Evolutionary conservation across 805 yeast species (phyloP), one percentile per base, ranked within the genome.

Genomic region (Saccharomycopsis sp.): DNA sequence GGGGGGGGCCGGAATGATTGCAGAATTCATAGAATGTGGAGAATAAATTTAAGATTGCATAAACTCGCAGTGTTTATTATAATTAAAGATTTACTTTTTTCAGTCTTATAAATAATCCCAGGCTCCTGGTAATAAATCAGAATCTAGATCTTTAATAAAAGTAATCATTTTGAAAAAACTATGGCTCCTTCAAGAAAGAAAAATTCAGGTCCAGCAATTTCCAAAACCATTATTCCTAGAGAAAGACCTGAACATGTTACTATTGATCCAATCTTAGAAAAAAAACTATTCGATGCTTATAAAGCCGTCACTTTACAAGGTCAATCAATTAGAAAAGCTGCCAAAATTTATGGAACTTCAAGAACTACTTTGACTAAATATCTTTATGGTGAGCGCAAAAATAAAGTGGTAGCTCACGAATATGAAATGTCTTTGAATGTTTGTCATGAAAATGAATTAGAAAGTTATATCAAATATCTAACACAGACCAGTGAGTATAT

Each of bases 341-440:
- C 47, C 4, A 43, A 43, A 26, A 19, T 15, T 4, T 40, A 17
- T 21, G 43, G 47, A 21, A 43, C 47, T 10, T 21, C 35, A 14
- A 14, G 47, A 14, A 40, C 47, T 3, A 43, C 47, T 6, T 33
- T 43, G n/a, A 43, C 47, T n/a, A 43, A 43, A 25, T 43, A 43
- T 23, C 23, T 43, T 9, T 43, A 43, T 27, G 47, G 47, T 5
- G 47, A 43, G 20, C 21, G 47, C 9, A 40, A 32, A 33, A 43
- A 43, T 34, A 43, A 43, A 26, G 47, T 43, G 23, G 44, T 43
- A 26, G 47, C 47, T 13, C 47, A 43, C 20, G 47, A 43, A 25
- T 43, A 43, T 29, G 47, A 43, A 34, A 43, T 43, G 47, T 36
- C 40, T n/a, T 31, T 43, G 14, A 40, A 40, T 27, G 47, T 43